Conservation (phyloP, 2,329 filamentous ascomycete genomes). For the Aureobasidium sp. region DNA sequence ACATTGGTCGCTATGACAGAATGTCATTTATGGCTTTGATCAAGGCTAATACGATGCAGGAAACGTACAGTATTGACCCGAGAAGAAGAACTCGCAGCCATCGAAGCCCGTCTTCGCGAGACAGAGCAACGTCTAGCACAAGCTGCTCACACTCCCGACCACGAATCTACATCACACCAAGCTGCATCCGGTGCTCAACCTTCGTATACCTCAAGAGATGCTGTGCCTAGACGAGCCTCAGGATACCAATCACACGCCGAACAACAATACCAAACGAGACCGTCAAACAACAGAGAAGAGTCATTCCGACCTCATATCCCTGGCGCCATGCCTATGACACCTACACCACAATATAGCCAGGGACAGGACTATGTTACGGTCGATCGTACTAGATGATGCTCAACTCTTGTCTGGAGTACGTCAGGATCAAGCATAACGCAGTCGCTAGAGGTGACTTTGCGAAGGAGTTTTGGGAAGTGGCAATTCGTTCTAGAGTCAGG, state of each 20-base stretch:
- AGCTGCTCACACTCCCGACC: constrained; percentile 30
- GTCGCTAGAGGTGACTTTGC: background rate
- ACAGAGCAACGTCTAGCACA: constrained; percentile 79
- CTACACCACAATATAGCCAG: constrained; percentile 34
- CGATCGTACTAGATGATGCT: constrained; percentile 31
- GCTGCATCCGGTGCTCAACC: constrained; percentile 2
- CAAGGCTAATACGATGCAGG: constrained; percentile 51
- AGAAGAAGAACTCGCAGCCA: constrained; percentile 82
- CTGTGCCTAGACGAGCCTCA: background rate
- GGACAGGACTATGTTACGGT: constrained; percentile 41
- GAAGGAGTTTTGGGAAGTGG: constrained; percentile 13
- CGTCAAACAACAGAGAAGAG: constrained; percentile 18
- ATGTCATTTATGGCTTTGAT: background rate
- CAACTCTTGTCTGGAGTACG: background rate
- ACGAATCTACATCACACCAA: constrained; percentile 16
- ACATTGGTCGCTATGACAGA: no score
- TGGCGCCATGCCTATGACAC: constrained; percentile 37
- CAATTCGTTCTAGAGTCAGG: background rate
- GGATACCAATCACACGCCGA: background rate
- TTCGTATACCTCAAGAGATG: background rate
- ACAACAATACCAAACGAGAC: constrained; percentile 6
- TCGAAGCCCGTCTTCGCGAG: constrained; percentile 85
- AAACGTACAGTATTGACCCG: constrained; percentile 82
- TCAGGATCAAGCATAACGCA: background rate
- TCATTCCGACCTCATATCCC: constrained; percentile 28